Evolutionary conservation across 441 rosid species (phyloP).

Genomic region (Gossypium davidsonii): DNA sequence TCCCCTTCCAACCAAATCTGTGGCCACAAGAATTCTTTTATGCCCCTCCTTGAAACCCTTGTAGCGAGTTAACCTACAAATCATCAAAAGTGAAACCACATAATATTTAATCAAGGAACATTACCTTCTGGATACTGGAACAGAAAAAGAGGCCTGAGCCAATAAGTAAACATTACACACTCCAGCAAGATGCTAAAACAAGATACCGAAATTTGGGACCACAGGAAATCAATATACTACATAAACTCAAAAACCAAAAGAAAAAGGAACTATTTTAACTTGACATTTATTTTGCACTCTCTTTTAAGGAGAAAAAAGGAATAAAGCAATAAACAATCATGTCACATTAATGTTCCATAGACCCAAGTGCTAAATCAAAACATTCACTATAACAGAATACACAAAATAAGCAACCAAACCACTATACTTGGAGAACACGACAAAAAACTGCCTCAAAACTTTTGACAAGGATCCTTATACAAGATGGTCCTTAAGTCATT

Average conservation of each 20-base stretch:
- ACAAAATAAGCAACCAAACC: neutral
- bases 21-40: conserved; percentile 91
- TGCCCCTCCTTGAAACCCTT: conserved; percentile 97
- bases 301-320: neutral
- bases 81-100: neutral
- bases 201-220: neutral
- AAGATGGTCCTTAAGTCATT: neutral
- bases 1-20: conserved; percentile 93
- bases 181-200: neutral
- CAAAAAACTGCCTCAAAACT: neutral
- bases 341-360: neutral
- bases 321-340: neutral
- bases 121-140: neutral
- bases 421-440: neutral
- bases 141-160: neutral
- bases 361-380: neutral
- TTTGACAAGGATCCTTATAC: neutral
- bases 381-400: neutral
- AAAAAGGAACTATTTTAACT: neutral
- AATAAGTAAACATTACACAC: neutral
- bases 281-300: neutral
- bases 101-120: neutral
- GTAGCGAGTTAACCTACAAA: conserved; percentile 79
- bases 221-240: neutral
- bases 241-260: neutral